phyloP scores from a whole-genome alignment of 208 protist genomes.

The Acanthamoeba lenticulata region DNA sequence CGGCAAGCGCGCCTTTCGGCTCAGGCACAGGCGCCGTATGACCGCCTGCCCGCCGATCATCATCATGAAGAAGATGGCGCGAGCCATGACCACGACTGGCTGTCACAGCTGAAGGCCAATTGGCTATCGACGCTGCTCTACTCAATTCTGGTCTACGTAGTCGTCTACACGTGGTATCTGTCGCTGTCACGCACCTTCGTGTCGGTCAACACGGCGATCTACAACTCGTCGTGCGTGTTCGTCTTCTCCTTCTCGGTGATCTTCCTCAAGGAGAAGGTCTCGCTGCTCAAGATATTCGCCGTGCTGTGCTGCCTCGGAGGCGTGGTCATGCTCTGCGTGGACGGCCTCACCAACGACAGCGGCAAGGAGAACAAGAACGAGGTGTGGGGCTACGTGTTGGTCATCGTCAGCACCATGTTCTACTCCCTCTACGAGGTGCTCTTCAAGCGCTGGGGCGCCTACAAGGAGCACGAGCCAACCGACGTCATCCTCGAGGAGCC shows the following conservation, averaged over 20 bases:
- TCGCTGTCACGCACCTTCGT: conserved; percentile 32
- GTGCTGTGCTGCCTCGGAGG: conserved; percentile 22
- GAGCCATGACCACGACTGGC: too few relatives aligned
- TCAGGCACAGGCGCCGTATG: background rate
- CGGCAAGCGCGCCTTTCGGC: background rate
- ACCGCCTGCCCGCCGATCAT: background rate
- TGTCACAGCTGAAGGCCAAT: background rate
- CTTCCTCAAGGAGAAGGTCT: conserved; percentile 48
- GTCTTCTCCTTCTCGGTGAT: conserved; percentile 68
- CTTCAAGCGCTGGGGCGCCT: conserved; percentile 37
- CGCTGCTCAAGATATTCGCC: conserved; percentile 38
- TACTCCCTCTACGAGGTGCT: conserved; percentile 62
- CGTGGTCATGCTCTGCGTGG: conserved; percentile 32
- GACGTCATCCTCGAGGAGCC: background rate
- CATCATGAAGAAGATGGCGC: background rate
- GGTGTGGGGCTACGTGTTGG: conserved; percentile 48
- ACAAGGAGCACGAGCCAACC: background rate
- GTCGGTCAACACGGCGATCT: conserved; percentile 61
- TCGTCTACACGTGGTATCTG: conserved; percentile 66
- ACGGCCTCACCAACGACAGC: background rate
- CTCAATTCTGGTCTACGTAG: background rate
- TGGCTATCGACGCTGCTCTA: background rate
- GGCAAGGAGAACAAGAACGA: background rate
- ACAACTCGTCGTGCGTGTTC: conserved; percentile 55
- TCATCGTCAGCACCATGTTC: conserved; percentile 47